Conservation (phyloP, 192 early-diverging fungal species). For the Neocallimastix lanati region DNA sequence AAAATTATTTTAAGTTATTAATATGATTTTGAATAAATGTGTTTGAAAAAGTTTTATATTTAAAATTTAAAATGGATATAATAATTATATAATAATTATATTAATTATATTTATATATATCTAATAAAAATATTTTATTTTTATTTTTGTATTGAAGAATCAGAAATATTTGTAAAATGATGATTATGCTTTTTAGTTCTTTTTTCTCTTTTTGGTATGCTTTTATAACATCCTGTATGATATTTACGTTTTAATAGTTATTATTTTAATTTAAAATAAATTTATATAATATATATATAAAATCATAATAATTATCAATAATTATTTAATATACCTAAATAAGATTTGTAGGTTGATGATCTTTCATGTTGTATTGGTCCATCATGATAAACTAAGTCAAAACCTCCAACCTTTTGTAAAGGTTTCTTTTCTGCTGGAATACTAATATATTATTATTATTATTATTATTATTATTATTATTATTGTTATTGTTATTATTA, state of each 20-base stretch:
- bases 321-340: neutral
- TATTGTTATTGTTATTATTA: neutral
- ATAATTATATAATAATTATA: no score
- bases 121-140: no score
- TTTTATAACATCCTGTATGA: neutral
- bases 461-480: neutral
- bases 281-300: no score
- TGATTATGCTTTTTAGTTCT: neutral
- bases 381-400: slow-evolving; percentile 47
- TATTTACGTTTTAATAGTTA: no score
- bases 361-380: slow-evolving; percentile 38
- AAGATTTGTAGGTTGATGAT: neutral
- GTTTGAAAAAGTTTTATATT: no score
- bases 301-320: no score
- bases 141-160: neutral
- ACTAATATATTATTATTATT: slow-evolving; percentile 1
- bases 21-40: no score
- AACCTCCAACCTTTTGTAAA: slow-evolving; percentile 27
- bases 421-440: slow-evolving; percentile 9
- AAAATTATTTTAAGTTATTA: no score
- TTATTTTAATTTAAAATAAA: no score
- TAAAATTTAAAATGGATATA: no score
- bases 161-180: neutral
- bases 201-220: neutral
- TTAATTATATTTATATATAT: no score